Percentiles rank a stretch among this genome's conserved stretches.
Conservation (phyloP, 2,329 filamentous ascomycete species). For the Aspergillus eucalypticola region DNA sequence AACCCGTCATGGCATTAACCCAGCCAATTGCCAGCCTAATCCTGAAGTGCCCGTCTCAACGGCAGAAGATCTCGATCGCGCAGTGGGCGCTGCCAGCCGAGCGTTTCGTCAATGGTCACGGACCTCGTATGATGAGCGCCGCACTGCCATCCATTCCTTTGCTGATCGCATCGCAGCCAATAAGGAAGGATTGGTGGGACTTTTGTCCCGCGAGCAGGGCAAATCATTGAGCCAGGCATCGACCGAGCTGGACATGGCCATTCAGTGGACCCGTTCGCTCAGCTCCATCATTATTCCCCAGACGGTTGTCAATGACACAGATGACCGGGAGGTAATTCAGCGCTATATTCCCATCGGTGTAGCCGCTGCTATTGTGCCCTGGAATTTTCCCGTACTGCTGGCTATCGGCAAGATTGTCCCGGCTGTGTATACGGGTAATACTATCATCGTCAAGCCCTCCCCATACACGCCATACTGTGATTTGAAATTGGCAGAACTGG, state of each 20-base stretch:
- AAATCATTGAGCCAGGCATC: slow-evolving; percentile 37
- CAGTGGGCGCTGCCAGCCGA: slow-evolving; percentile 50
- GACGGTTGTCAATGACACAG: slow-evolving; percentile 52
- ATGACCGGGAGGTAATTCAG: slow-evolving; percentile 35
- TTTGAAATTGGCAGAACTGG: slow-evolving; percentile 56
- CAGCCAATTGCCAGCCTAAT: slow-evolving; percentile 51
- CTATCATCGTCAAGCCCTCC: slow-evolving; percentile 58
- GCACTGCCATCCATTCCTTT: slow-evolving; percentile 33
- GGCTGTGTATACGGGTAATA: slow-evolving; percentile 54
- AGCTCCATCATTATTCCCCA: slow-evolving; percentile 43
- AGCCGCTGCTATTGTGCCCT: slow-evolving; percentile 59
- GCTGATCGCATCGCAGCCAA: slow-evolving; percentile 39
- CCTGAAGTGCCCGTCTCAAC: slow-evolving; percentile 54
- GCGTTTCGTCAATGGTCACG: slow-evolving; percentile 52
- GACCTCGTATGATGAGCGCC: slow-evolving; percentile 35
- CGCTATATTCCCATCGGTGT: slow-evolving; percentile 44
- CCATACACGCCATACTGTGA: slow-evolving; percentile 54
- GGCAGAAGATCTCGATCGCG: slow-evolving; percentile 52
- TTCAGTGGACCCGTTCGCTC: slow-evolving; percentile 25
- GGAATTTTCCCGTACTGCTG: slow-evolving; percentile 55
- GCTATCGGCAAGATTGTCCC: slow-evolving; percentile 54
- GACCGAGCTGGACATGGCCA: slow-evolving; percentile 29
- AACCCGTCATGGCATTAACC: slow-evolving; percentile 54
- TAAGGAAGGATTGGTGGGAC: slow-evolving; percentile 37
- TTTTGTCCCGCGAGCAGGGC: slow-evolving; percentile 47